Evolutionary conservation across 139 green algal species (phyloP), one percentile per base, ranked within the genome.

Genomic region (Coccomyxa sp.): DNA sequence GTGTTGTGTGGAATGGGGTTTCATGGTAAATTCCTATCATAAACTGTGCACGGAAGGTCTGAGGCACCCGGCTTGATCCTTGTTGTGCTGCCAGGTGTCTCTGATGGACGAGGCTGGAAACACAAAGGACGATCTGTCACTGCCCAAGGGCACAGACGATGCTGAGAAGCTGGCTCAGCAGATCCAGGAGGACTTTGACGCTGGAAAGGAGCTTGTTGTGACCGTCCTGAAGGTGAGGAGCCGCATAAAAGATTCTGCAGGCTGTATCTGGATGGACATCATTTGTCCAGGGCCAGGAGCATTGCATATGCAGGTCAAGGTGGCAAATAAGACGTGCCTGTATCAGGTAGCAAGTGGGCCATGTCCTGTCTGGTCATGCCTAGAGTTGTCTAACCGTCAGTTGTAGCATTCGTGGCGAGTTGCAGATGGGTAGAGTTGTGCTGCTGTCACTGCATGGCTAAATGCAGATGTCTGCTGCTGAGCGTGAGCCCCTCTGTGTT

Each of bases 61-160:
- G n/a, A n/a, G n/a, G n/a, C n/a, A n/a, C n/a, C n/a, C 50, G 31
- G 31, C 64, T 72, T 33, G 64, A 22, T 5, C 58, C 29, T 72
- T 29, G 2, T 35, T n/a, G n/a, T n/a, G n/a, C n/a, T n/a, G 16
- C 34, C 85, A 96, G 91, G 85, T 95, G 40, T 95, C 92, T 27
- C 87, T 99, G 36, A 97, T 99, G 94, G 86, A 90, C 33, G 96
- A 99, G 70, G 77, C 72, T 37, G 96, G 96, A 82, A 91, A 96
- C 86, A 97, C 88, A 29, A 94, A 95, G 82, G 96, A 99, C 76
- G 95, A 99, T 86, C 90, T 99, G 39, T 90, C 86, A 36, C 91
- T 99, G 77, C 97, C 97, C 72, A 93, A 82, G 74, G 94, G 93
- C 80, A 97, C 94, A 39, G 92, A 98, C 41, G 93, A 98, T 50